Evolutionary conservation across 768 basidiomycete genomes (phyloP).

Genomic region (Mycena floridula): DNA sequence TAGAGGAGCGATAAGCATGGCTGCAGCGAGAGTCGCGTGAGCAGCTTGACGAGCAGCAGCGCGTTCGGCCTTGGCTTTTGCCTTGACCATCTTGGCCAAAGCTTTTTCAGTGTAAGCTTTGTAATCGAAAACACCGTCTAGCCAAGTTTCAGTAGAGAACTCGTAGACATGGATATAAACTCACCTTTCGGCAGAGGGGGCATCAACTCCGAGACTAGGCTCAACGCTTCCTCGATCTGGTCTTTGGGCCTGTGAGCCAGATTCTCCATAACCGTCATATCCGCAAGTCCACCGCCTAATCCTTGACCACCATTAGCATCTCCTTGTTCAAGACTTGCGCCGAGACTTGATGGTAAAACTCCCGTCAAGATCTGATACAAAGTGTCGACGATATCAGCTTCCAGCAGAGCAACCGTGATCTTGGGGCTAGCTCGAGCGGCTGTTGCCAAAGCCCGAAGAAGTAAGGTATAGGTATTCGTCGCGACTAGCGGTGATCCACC

Average conservation of each 20-base stretch:
- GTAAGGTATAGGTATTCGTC: constrained; percentile 79
- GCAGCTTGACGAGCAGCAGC: constrained; percentile 59
- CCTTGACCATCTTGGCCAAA: constrained; percentile 67
- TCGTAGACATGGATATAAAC: constrained; percentile 12
- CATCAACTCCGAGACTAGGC: constrained; percentile 84
- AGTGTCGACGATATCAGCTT: constrained; percentile 89
- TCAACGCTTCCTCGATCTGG: constrained; percentile 91
- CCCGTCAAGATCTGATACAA: constrained; percentile 95
- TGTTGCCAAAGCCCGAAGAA: constrained; percentile 82
- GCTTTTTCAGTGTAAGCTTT: constrained; percentile 87
- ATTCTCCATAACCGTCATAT: constrained; percentile 98
- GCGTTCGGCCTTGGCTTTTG: constrained; percentile 78
- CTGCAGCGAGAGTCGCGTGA: constrained; percentile 21
- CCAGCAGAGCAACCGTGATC: constrained; percentile 79
- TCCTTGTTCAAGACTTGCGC: constrained; percentile 53
- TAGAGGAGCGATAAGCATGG: constrained; percentile 19
- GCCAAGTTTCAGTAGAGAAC: constrained; percentile 6
- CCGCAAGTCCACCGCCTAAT: constrained; percentile 81
- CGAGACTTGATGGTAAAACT: constrained; percentile 68
- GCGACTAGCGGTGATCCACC: constrained; percentile 85
- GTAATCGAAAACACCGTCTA: constrained; percentile 95
- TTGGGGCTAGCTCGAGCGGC: constrained; percentile 85
- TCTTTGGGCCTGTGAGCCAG: constrained; percentile 95
- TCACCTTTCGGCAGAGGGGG: constrained; percentile 94
- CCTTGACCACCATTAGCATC: constrained; percentile 63